phyloP scores from a whole-genome alignment of 2,329 filamentous ascomycete species.

The Acrodontium crateriforme region DNA sequence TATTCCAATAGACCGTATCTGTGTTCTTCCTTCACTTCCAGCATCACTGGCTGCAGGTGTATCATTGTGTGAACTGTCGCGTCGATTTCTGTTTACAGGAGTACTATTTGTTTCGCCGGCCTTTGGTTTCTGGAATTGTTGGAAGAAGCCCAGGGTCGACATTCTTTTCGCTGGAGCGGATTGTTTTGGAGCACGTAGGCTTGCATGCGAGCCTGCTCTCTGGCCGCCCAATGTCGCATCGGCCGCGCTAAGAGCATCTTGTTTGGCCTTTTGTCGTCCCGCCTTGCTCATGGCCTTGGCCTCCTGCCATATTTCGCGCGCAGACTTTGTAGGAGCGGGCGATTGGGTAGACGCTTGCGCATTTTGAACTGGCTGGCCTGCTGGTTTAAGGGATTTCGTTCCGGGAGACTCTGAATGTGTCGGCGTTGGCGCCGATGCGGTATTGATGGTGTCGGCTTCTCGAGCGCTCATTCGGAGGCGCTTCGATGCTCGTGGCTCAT shows the following conservation, averaged over 20 bases:
- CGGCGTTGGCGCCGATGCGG: not conserved
- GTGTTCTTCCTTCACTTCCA: not conserved
- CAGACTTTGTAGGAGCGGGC: conserved; percentile 3
- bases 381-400: not conserved
- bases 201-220: too few species aligned
- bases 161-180: conserved; percentile 3
- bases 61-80: not conserved
- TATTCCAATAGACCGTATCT: not conserved
- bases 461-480: not conserved
- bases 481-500: not conserved
- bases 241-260: too few species aligned
- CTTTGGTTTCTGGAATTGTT: conserved; percentile 11
- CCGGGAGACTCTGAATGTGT: not conserved
- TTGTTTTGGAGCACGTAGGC: too few species aligned
- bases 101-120: not conserved
- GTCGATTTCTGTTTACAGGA: not conserved
- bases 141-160: conserved; percentile 15
- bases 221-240: too few species aligned
- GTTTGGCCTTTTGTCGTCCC: too few species aligned
- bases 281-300: too few species aligned
- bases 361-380: not conserved
- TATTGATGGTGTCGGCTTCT: not conserved
- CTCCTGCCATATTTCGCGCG: conserved; percentile 1
- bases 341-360: conserved; percentile 1
- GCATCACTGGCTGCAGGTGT: not conserved